phyloP scores from a whole-genome alignment of 2,329 filamentous ascomycete genomes.

The Chaetomiaceae sp. region DNA sequence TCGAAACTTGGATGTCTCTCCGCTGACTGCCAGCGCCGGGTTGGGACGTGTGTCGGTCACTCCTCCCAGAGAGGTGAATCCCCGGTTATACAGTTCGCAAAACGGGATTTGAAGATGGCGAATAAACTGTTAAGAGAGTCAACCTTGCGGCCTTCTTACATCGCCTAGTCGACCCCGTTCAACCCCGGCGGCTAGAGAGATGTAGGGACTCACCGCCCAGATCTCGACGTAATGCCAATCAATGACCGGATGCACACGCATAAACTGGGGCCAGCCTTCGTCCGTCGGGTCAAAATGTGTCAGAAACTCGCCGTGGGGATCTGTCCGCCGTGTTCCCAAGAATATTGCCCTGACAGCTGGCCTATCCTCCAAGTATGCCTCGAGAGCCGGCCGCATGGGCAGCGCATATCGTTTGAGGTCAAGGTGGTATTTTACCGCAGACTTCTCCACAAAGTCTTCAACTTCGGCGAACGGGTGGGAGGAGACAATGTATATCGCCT shows the following conservation, averaged over 20 bases:
- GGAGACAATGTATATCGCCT: constrained; percentile 86
- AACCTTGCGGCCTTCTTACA: background rate
- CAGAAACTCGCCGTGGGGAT: constrained; percentile 78
- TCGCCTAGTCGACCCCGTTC: no score
- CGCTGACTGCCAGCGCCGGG: constrained; percentile 54
- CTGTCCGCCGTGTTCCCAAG: constrained; percentile 83
- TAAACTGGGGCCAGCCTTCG: constrained; percentile 82
- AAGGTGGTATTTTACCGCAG: constrained; percentile 67
- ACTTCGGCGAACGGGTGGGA: constrained; percentile 80
- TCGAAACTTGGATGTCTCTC: constrained; percentile 46
- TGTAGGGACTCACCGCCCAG: constrained; percentile 77
- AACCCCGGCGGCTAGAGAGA: no score
- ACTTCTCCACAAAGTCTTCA: constrained; percentile 72
- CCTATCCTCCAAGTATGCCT: constrained; percentile 65
- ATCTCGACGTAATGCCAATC: constrained; percentile 97
- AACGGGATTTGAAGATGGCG: constrained; percentile 75
- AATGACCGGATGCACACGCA: constrained; percentile 91
- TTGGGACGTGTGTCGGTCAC: constrained; percentile 87
- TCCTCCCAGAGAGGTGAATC: constrained; percentile 90
- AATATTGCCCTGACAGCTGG: constrained; percentile 71
- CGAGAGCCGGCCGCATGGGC: constrained; percentile 78
- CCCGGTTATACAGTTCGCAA: constrained; percentile 78
- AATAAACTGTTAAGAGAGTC: constrained; percentile 60
- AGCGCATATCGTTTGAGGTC: constrained; percentile 68
- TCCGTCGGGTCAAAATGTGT: constrained; percentile 86